Base-by-base conservation (phyloP, 140 eudicot genomes). In the Stevia rebaudiana region DNA sequence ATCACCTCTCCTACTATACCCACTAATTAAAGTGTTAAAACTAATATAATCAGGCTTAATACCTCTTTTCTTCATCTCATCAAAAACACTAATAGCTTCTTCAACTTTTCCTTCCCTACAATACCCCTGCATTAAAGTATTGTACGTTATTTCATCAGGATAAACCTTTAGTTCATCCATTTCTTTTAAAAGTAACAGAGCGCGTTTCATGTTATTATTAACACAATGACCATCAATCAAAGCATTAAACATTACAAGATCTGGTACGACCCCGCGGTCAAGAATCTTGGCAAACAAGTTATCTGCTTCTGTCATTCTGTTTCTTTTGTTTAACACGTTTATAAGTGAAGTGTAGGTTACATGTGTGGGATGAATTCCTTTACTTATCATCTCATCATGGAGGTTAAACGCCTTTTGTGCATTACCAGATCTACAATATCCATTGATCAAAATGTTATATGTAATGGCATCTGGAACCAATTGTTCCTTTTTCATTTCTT, bases 91-190 rank as follows among this genome's bases (percentile, higher is more conserved):
- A 36, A 74, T 52, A 18, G 96, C 94, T 71, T 82, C 90, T 78
- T 82, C 88, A 71, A 85, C 86, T 43, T 51, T 76, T 18, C 94
- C 90, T 28, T 76, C 81, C 71, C 79, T 80, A 57, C 94, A 85
- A 62, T 65, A 65, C 31, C 94, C 96, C 8, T 85, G 94, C 87
- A 85, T 85, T 35, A 88, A n/a, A n/a, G 90, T 80, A 75, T 88
- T 88, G 68, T 78, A 88, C 2, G 96, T 88, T 48, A 88, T 90
- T 66, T 80, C 94, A 80, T 88, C 94, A n/a, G 94, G 87, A 25
- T 35, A 23, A 24, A 82, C 64, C 61, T 76, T 80, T 77, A 72
- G 19, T 48, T 41, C 71, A 17, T 78, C 81, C 90, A 84, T 80
- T 70, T 80, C 90, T 28, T 73, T 67, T 11, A 88, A 31, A 54